Conservation (phyloP, 179 eudicot genomes). For the Drosera spatulata region DNA sequence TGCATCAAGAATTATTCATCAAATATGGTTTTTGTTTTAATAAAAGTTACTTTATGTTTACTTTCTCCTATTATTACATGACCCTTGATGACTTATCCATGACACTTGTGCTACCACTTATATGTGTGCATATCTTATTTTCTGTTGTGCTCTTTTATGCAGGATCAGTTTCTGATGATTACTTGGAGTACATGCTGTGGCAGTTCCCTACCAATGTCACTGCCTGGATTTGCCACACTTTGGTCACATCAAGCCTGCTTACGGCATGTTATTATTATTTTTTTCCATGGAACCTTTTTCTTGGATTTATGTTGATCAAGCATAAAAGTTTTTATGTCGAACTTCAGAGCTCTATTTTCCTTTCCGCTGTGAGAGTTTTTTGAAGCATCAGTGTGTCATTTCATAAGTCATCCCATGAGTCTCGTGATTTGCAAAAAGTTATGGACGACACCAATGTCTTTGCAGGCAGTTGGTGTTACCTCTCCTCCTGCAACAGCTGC, state of each 20-base stretch:
- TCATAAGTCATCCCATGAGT: too few species aligned
- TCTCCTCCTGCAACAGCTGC: constrained; percentile 76
- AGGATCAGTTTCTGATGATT: constrained; percentile 95
- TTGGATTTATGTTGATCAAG: background rate
- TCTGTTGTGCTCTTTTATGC: constrained; percentile 17
- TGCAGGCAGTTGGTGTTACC: constrained; percentile 95
- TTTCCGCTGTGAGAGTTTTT: too few species aligned
- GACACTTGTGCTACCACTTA: too few species aligned
- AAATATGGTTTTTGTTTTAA: too few species aligned
- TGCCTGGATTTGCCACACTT: constrained; percentile 84
- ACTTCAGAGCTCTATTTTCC: background rate
- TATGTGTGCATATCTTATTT: background rate
- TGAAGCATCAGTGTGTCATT: too few species aligned
- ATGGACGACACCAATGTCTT: background rate
- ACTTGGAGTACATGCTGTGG: constrained; percentile 85
- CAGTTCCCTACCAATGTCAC: constrained; percentile 95
- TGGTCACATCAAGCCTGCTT: constrained; percentile 93
- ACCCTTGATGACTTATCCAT: too few species aligned
- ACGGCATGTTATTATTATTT: constrained; percentile 59
- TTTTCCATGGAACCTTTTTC: background rate
- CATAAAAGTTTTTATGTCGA: background rate
- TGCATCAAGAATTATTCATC: too few species aligned
- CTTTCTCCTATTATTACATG: too few species aligned
- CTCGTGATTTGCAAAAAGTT: background rate
- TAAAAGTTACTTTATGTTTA: too few species aligned